phyloP scores from a whole-genome alignment of 2,329 filamentous ascomycete species.

The Aspergillus phoenicis region DNA sequence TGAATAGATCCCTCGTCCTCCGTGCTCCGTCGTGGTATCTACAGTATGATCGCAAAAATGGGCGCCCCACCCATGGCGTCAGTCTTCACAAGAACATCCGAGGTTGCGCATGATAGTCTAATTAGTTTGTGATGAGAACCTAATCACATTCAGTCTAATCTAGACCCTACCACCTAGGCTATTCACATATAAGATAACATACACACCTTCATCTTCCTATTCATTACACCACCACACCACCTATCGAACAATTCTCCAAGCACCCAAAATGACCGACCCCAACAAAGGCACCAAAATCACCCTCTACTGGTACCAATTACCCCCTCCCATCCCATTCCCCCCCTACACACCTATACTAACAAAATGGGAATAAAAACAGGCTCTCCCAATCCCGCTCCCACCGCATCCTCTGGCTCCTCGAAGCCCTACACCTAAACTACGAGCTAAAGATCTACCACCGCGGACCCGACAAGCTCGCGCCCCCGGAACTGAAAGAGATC shows the following conservation, averaged over 20 bases:
- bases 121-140: neutral
- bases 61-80: neutral
- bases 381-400: conserved; percentile 81
- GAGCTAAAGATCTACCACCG: conserved; percentile 80
- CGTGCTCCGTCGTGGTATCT: neutral
- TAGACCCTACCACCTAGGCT: neutral
- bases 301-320: conserved; percentile 61
- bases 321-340: too few species aligned
- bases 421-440: conserved; percentile 78
- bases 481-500: conserved; percentile 72
- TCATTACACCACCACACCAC: neutral
- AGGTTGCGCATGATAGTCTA: neutral
- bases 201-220: neutral
- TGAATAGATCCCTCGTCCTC: too few species aligned
- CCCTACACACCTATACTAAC: neutral
- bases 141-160: neutral
- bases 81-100: neutral
- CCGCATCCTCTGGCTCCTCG: conserved; percentile 81
- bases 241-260: neutral
- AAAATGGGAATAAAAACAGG: conserved; percentile 52
- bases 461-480: conserved; percentile 65
- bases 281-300: conserved; percentile 56
- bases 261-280: conserved; percentile 21
- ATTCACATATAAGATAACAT: neutral
- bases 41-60: neutral